These are phyloP conservation scores for Gloeopeniophorella convolvens DNA, from an alignment of 768 basidiomycete species.

Conservation along the genomic window DNA sequence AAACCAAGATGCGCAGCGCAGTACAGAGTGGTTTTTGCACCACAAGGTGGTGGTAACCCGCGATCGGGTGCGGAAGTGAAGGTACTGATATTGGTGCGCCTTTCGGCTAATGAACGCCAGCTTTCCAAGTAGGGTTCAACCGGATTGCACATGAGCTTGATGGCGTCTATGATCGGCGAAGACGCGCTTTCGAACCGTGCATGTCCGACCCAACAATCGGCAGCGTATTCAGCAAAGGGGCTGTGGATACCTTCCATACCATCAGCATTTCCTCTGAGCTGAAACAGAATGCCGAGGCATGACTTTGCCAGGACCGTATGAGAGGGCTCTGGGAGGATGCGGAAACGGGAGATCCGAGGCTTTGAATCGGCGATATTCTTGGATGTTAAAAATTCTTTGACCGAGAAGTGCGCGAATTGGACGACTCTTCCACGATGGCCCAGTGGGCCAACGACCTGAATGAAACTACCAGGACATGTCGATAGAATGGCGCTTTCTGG, in stretches of 20 bases:
- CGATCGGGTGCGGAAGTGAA: too few relatives aligned
- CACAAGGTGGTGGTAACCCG: neutral
- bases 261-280: too few relatives aligned
- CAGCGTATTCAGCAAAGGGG: conserved; percentile 10
- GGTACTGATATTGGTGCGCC: conserved; percentile 10
- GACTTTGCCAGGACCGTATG: conserved; percentile 7
- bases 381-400: conserved; percentile 6
- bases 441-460: too few relatives aligned
- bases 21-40: conserved; percentile 3
- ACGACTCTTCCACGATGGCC: too few relatives aligned
- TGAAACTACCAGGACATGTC: too few relatives aligned
- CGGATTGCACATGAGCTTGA: conserved; percentile 9
- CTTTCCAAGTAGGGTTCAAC: neutral
- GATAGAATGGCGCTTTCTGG: too few relatives aligned
- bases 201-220: conserved; percentile 4
- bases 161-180: conserved; percentile 3
- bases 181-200: neutral
- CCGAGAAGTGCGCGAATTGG: conserved; percentile 8
- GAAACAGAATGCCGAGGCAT: conserved; percentile 8
- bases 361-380: neutral
- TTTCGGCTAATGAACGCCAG: conserved; percentile 13
- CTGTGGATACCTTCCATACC: too few relatives aligned
- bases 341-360: conserved; percentile 3
- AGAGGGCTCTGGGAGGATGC: neutral
- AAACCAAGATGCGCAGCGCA: conserved; percentile 9